A percentile compares a stretch with the other conserved stretches of the same genome.
phyloP scores from a whole-genome alignment of 495 filamentous ascomycete species.

The Aspergillus bridgeri region DNA sequence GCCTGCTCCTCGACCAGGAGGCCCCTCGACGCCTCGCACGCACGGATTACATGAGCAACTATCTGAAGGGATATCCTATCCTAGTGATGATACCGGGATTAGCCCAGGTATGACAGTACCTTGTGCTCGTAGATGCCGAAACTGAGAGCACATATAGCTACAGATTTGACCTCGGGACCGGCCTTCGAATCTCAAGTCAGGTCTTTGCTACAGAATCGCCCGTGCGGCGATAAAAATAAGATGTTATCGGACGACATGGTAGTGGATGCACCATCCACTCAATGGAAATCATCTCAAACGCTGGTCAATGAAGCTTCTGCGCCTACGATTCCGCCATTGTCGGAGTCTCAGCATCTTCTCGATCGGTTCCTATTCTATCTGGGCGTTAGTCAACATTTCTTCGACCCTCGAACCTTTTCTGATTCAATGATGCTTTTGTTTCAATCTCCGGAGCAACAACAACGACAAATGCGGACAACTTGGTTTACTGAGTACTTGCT shows the following conservation, averaged over 20 bases:
- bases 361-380: slow-evolving; percentile 26
- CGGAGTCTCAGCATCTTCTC: slow-evolving; percentile 21
- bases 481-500: slow-evolving; percentile 27
- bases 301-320: slow-evolving; percentile 8
- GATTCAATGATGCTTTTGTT: slow-evolving; percentile 20
- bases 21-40: background rate
- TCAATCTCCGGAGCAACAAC: slow-evolving; percentile 8
- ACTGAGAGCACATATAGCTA: slow-evolving; percentile 8
- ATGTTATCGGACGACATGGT: background rate
- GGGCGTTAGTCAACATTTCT: slow-evolving; percentile 25
- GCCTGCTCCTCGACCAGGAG: background rate
- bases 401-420: slow-evolving; percentile 21
- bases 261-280: background rate
- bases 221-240: background rate
- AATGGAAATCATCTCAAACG: slow-evolving; percentile 10
- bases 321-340: slow-evolving; percentile 12
- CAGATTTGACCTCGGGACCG: slow-evolving; percentile 21
- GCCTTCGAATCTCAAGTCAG: slow-evolving; percentile 25
- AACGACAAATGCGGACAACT: slow-evolving; percentile 10
- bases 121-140: background rate
- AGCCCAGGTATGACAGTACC: slow-evolving; percentile 12
- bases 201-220: slow-evolving; percentile 16
- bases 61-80: background rate
- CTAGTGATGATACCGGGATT: slow-evolving; percentile 9
- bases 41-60: background rate